Evolutionary conservation across 306 rosid species (phyloP).

Genomic region (Cucurbita pepo): DNA sequence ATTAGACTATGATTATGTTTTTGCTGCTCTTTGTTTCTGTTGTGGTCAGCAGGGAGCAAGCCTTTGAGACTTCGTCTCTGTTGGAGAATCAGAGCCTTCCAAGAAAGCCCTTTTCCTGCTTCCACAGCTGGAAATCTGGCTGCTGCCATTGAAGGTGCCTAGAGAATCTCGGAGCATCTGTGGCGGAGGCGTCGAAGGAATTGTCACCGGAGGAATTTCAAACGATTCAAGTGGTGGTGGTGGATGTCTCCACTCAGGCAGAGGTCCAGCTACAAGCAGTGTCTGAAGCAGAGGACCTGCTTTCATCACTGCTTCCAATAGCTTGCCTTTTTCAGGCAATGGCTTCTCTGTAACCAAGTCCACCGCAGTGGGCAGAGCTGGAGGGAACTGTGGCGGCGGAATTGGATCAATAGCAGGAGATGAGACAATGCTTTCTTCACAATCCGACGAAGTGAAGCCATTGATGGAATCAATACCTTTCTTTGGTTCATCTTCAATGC

Average conservation of each 20-base stretch:
- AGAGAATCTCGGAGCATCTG: constrained; percentile 39
- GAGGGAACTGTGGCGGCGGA: constrained; percentile 27
- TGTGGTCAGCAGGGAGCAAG: constrained; percentile 43
- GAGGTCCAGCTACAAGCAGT: constrained; percentile 85
- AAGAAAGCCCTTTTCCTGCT: constrained; percentile 54
- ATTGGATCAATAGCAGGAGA: constrained; percentile 56
- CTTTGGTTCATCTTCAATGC: constrained; percentile 87
- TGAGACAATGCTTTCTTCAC: constrained; percentile 97
- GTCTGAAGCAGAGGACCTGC: constrained; percentile 94
- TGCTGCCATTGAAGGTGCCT: constrained; percentile 11
- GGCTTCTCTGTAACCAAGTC: constrained; percentile 45
- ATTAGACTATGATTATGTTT: background rate
- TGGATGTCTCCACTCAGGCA: constrained; percentile 98
- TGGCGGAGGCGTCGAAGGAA: constrained; percentile 30
- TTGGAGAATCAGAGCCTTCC: constrained; percentile 50
- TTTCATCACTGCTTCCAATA: constrained; percentile 90
- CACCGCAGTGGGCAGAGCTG: constrained; percentile 10
- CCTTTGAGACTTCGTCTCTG: constrained; percentile 62
- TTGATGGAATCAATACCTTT: constrained; percentile 64
- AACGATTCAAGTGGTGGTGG: constrained; percentile 88
- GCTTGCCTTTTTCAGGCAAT: constrained; percentile 93
- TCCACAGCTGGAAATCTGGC: constrained; percentile 32
- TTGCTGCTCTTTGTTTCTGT: constrained; percentile 8
- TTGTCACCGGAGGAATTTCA: constrained; percentile 80
- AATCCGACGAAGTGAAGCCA: constrained; percentile 72